Conservation (phyloP, 164 flowering plant species). For the Sedum album region DNA sequence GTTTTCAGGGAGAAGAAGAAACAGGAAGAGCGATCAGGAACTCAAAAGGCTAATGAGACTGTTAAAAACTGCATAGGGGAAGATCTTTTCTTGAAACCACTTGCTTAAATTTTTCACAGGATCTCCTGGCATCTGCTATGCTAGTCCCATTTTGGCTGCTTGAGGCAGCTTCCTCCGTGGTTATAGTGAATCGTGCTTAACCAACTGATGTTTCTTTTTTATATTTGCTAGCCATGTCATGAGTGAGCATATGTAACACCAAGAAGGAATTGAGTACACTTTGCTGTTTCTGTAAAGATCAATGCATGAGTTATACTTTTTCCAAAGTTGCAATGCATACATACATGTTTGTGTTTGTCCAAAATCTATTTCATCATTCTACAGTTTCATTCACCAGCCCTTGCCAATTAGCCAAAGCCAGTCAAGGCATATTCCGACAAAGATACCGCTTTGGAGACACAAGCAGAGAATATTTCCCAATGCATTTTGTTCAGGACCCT, state of each 20-base stretch:
- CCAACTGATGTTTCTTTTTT: neutral
- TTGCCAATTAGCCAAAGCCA: slow-evolving; percentile 26
- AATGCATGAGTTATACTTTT: neutral
- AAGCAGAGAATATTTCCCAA: slow-evolving; percentile 51
- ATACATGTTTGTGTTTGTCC: neutral
- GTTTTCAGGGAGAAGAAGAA: slow-evolving; percentile 10
- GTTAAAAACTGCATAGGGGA: slow-evolving; percentile 3
- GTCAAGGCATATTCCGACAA: slow-evolving; percentile 43
- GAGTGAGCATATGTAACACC: neutral
- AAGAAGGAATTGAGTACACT: neutral
- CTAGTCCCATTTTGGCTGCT: neutral
- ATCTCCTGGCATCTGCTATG: neutral
- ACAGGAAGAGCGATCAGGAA: neutral
- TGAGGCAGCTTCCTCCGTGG: neutral
- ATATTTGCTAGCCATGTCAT: neutral
- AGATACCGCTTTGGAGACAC: slow-evolving; percentile 45
- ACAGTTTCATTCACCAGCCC: slow-evolving; percentile 23
- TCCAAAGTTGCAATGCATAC: neutral
- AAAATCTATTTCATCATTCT: neutral
- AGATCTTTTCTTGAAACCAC: neutral
- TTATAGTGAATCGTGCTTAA: neutral
- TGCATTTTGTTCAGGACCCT: slow-evolving; percentile 87
- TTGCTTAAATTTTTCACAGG: neutral
- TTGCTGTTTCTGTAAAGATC: neutral
- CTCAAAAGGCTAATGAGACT: slow-evolving; percentile 11